Evolutionary conservation across 257 asterid species (phyloP).

Genomic region (Cinchona pubescens): DNA sequence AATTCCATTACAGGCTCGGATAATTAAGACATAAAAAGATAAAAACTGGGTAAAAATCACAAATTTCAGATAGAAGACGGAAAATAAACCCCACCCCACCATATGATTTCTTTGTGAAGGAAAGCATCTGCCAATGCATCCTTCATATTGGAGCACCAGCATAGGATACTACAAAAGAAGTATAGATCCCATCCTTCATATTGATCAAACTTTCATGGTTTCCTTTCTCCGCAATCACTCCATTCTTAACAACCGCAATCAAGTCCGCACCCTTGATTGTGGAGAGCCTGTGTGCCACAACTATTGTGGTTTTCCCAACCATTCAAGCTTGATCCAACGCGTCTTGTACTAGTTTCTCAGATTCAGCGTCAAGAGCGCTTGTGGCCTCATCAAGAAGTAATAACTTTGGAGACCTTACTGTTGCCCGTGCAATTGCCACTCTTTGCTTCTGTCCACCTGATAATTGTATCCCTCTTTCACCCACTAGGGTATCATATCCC

Average conservation of each 20-base stretch:
- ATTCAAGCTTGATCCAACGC: constrained; percentile 34
- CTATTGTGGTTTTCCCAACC: constrained; percentile 31
- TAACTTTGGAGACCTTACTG: constrained; percentile 18
- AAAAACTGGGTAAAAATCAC: too few relatives aligned
- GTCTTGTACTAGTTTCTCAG: constrained; percentile 38
- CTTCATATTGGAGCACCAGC: constrained; percentile 5
- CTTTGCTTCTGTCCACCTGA: constrained; percentile 32
- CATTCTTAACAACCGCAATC: constrained; percentile 18
- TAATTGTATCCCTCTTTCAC: constrained; percentile 25
- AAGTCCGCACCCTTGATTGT: constrained; percentile 17
- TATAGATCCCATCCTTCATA: constrained; percentile 13
- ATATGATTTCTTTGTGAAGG: background rate
- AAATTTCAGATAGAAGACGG: too few relatives aligned
- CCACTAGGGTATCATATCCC: constrained; percentile 26
- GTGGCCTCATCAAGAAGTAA: constrained; percentile 25
- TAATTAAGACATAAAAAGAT: too few relatives aligned
- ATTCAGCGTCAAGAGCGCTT: constrained; percentile 29
- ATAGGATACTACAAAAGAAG: constrained; percentile 9
- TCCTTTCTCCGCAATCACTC: constrained; percentile 17
- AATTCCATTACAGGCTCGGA: too few relatives aligned
- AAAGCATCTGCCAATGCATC: background rate
- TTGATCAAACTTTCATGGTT: constrained; percentile 13
- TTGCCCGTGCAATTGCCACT: constrained; percentile 29
- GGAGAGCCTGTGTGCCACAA: constrained; percentile 37
- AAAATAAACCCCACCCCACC: too few relatives aligned